Conservation (phyloP, 2,329 filamentous ascomycete species). For the Epichloe uncinata region DNA sequence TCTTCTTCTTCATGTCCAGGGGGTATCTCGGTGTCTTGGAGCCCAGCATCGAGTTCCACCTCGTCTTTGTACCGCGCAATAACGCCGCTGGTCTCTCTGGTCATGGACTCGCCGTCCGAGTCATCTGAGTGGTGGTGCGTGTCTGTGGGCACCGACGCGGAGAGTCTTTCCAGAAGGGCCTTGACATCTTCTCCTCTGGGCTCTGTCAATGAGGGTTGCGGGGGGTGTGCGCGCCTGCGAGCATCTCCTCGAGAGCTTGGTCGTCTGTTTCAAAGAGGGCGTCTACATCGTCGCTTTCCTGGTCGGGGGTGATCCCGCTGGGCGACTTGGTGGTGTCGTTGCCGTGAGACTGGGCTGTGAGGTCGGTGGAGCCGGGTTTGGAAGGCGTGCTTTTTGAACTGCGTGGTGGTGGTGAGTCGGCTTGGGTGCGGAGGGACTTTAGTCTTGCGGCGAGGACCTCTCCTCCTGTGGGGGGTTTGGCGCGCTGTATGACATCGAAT, state of each 20-base stretch:
- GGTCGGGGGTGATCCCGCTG: not conserved
- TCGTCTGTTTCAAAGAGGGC: constrained; percentile 34
- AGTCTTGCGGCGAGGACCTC: constrained; percentile 39
- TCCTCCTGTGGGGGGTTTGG: constrained; percentile 30
- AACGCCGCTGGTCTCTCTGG: constrained; percentile 28
- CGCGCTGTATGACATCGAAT: constrained; percentile 27
- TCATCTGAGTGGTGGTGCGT: constrained; percentile 22
- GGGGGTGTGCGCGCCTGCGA: constrained; percentile 25
- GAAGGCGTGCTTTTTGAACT: not conserved
- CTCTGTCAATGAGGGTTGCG: constrained; percentile 4
- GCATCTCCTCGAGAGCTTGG: constrained; percentile 37
- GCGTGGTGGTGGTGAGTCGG: constrained; percentile 14
- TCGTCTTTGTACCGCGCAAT: constrained; percentile 35
- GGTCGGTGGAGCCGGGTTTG: not conserved
- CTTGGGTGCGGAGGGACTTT: constrained; percentile 33
- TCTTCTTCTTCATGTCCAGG: not conserved
- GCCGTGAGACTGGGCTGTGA: not conserved
- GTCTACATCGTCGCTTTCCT: constrained; percentile 21
- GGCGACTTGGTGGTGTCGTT: not conserved
- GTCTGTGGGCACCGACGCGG: constrained; percentile 16
- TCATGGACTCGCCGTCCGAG: constrained; percentile 39
- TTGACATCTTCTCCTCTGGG: constrained; percentile 21
- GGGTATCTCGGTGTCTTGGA: constrained; percentile 1
- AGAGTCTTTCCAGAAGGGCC: constrained; percentile 24
- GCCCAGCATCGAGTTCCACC: constrained; percentile 21